Evolutionary conservation across 192 early-diverging fungal genomes (phyloP), one percentile per base, ranked within the genome.

Genomic region (Kappamyces sp.): DNA sequence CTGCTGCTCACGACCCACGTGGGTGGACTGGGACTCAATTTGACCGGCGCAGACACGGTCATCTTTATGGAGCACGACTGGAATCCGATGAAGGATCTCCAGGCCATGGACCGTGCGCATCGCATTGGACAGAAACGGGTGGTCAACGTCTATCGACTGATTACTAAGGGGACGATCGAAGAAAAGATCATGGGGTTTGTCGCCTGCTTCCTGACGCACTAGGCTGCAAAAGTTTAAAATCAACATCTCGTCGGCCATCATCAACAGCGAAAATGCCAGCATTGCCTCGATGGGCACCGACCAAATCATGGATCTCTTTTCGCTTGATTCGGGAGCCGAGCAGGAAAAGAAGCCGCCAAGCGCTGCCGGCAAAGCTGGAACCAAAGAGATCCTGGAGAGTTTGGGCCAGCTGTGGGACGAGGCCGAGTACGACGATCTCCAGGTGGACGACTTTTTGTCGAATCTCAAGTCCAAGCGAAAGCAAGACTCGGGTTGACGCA

Each of bases 21-120:
- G 32, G 97, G 97, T 61, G 97, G 97, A 4, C 77, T 99, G 13
- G 97, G 97, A 1, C 74, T 99, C 5, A 99, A 97, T 58, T 73
- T 99, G 62, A 99, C 97, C 3, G 97, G 94, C 3, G 97, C 97
- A n/a, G 97, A 99, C 60, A 96, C 93, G 2, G 96, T 99, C 0
- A 94, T 99, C 36, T 97, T 99, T 81, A 89, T 97, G 6, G 97
- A 99, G 67, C 97, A 97, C 65, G 97, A 99, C 63, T 99, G 94
- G 86, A 99, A 99, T 66, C 97, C 97, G 3, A 93, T 94, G 79
- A 97, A 93, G 72, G 97, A 99, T 74, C 69, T 97, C 57, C 97
- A 99, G 69, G 97, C 97, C 1, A 97, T 97, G 97, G 97, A 99
- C 72, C 85, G 97, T 41, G 97, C 94, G 0, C 97, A 99, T 73